A percentile compares a stretch with the other conserved stretches of the same genome.
phyloP scores from a whole-genome alignment of 1,139 yeast genomes.

The Magnusiomyces magnusii region DNA sequence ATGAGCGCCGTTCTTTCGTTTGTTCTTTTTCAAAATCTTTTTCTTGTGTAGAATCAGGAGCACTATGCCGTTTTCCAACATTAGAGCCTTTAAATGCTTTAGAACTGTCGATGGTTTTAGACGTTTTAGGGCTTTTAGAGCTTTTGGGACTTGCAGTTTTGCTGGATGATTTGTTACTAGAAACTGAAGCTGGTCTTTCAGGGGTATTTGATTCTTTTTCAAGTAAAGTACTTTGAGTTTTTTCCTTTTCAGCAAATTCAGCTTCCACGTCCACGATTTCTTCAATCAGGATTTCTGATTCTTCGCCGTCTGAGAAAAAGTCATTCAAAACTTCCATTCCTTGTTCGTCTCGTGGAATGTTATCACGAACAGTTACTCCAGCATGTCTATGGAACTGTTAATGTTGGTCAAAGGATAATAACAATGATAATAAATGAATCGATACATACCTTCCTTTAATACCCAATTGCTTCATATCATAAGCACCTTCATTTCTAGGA shows the following conservation, averaged over 20 bases:
- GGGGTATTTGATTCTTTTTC: neutral
- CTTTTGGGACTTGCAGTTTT: no score
- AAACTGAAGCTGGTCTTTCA: neutral
- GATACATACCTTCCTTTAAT: slow-evolving; percentile 21
- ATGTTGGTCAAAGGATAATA: neutral
- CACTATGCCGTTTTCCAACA: neutral
- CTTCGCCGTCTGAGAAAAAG: slow-evolving; percentile 42
- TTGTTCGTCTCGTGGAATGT: slow-evolving; percentile 52
- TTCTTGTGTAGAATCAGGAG: neutral
- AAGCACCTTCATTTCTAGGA: slow-evolving; percentile 14
- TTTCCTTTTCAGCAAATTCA: neutral
- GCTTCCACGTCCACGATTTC: neutral
- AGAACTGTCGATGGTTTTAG: no score
- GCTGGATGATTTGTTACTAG: neutral
- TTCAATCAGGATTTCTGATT: neutral
- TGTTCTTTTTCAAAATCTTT: neutral
- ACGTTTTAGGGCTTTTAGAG: no score
- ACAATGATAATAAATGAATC: neutral
- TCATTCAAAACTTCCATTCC: slow-evolving; percentile 78
- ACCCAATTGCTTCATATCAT: slow-evolving; percentile 22
- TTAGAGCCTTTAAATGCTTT: no score
- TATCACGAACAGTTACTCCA: slow-evolving; percentile 46
- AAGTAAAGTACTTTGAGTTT: neutral
- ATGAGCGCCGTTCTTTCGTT: neutral
- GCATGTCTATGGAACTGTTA: slow-evolving; percentile 28